Evolutionary conservation across 306 rosid genomes (phyloP), one percentile per base, ranked within the genome.

Genomic region (Inga laurina): DNA sequence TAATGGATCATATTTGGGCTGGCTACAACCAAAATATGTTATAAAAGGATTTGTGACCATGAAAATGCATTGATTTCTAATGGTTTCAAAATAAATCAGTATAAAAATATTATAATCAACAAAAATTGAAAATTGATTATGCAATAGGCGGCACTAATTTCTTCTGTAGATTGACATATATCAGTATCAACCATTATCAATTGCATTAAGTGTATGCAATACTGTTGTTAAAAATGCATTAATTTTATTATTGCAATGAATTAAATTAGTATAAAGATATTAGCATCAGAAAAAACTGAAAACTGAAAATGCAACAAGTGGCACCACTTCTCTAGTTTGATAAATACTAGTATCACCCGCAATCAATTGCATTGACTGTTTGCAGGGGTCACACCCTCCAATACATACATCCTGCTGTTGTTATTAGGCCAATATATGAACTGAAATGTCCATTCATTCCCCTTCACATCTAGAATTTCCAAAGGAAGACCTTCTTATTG

Each of bases 381-480:
- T 96, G 91, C 99, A 96, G 99, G 97, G n/a, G 97, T 94, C 57
- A 96, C 99, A 54, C 99, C 99, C 93, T 96, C 99, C 87, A 96
- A 90, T 68, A 96, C 99, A 79, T 96, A 96, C 99, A 96, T 96
- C 88, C 99, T 87, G 83, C 99, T 96, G 87, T 96, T 96, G 87
- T 96, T 96, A 85, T 96, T 96, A 49, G 99, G 99, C 99, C 99
- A 96, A 92, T 91, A 96, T 94, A 98, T 96, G 91, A 96, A 96
- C 88, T 96, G 99, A 87, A 96, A 94, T 6, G 93, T 91, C 99
- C 99, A 96, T 5, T 96, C 98, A 84, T 96, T 96, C 77, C 97
- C 97, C 81, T 92, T 96, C 90, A 90, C 98, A 84, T 96, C 99
- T 90, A 86, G 98, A 70, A 96, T 80, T 79, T 85, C 90, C 81